Base-by-base conservation (phyloP, 129 eudicot species). In the Pseudognaphalium luteoalbum region DNA sequence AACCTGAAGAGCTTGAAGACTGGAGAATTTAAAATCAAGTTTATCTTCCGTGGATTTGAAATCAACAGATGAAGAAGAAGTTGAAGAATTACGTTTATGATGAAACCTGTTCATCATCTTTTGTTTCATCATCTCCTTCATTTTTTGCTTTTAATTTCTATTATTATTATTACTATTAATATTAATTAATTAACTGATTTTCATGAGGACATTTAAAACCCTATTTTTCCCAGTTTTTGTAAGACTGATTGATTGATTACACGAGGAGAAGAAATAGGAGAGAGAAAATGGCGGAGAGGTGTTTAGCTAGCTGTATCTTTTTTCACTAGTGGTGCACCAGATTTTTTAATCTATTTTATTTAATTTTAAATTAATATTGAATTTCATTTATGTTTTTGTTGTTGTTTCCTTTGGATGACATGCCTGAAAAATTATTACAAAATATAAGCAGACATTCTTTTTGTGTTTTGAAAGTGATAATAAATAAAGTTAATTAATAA, bases 1-100 rank as follows among this genome's bases (percentile, higher is more conserved):
- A 6, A 89, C 96, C 91, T 89, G 91, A 67, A 87, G 81, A 75
- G 91, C 91, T 78, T 89, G 88, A 81, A 89, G 81, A 71, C 86
- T 87, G 78, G 86, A 83, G 83, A 89, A 87, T 33, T 67, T 85
- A 79, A 89, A 89, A 62, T 85, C 86, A 71, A 89, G 72, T 78
- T 69, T 80, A 44, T 44, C 51, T 25, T 80, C 82, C 10, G 80
- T 76, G 20, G 88, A 74, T 79, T 81, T 87, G 67, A 84, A 80
- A 34, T 83, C 74, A 44, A 76, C 3, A 30, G 79, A 76, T 4
- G 89, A 88, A 8, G 89, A 88, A 8, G 85, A 81, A 20, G 82
- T 64, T 3, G 83, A 85, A 5, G 83, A 81, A 72, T 81, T 78
- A 32, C 82, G 85, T 72, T 52, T 76, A 62, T 80, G 83, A 62